phyloP scores from a whole-genome alignment of 495 filamentous ascomycete genomes.

The Trichoderma reesei region DNA sequence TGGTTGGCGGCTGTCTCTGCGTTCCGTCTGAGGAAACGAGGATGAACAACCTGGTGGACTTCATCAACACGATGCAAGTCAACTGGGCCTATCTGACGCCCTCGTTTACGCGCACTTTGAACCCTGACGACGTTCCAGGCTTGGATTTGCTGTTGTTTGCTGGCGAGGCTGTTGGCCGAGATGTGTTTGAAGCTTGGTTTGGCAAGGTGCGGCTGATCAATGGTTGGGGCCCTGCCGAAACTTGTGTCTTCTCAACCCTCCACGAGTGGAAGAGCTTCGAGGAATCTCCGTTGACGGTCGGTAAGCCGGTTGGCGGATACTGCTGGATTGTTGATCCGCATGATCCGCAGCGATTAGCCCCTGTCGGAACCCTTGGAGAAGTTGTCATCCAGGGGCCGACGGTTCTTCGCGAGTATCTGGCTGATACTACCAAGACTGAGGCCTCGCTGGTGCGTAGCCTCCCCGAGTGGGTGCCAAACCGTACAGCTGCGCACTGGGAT shows the following conservation, averaged over 20 bases:
- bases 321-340: conserved; percentile 39
- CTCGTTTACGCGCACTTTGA: conserved; percentile 32
- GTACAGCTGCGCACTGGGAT: conserved; percentile 15
- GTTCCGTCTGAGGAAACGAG: conserved; percentile 35
- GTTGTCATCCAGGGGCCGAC: conserved; percentile 39
- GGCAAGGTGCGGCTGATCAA: conserved; percentile 23
- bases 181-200: conserved; percentile 16
- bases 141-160: conserved; percentile 33
- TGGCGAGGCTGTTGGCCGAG: conserved; percentile 25
- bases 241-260: conserved; percentile 19
- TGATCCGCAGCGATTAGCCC: conserved; percentile 36
- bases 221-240: conserved; percentile 24
- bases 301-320: conserved; percentile 32
- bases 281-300: conserved; percentile 25
- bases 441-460: neutral
- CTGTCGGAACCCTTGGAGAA: conserved; percentile 38
- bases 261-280: conserved; percentile 15
- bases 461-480: conserved; percentile 9
- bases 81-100: conserved; percentile 43
- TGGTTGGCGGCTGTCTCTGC: conserved; percentile 41
- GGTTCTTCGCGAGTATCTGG: conserved; percentile 22
- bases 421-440: conserved; percentile 14
- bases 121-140: conserved; percentile 30
- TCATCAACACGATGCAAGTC: conserved; percentile 37
- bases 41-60: conserved; percentile 26